Conservation (phyloP, 352 stramenopile genomes). For the Phytopythium litorale region DNA sequence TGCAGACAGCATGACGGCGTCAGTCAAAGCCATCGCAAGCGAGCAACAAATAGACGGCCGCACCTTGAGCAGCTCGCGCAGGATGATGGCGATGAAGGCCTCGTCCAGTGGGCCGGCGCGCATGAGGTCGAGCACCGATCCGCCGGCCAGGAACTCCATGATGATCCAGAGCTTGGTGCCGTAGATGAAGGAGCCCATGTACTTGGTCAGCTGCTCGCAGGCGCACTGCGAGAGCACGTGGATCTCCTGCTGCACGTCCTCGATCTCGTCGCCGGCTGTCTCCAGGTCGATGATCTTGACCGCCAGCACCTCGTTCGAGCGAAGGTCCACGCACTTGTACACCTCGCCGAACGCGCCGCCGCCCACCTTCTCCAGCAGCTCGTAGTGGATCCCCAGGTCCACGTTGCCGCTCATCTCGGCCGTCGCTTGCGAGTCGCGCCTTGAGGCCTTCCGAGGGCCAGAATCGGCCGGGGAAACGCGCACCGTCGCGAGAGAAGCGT, state of each 20-base stretch:
- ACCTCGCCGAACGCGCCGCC: constrained; percentile 82
- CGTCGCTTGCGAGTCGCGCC: not conserved
- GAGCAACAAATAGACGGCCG: not conserved
- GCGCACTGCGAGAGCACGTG: constrained; percentile 86
- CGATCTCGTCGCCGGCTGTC: constrained; percentile 78
- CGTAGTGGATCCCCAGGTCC: constrained; percentile 56
- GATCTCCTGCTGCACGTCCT: constrained; percentile 91
- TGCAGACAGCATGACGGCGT: not conserved
- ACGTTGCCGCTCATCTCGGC: constrained; percentile 41
- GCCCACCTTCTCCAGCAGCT: constrained; percentile 79
- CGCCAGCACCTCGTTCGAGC: constrained; percentile 67
- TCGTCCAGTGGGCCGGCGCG: constrained; percentile 71
- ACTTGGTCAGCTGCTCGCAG: constrained; percentile 88
- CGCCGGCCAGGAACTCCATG: constrained; percentile 93
- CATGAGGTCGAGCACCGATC: constrained; percentile 89
- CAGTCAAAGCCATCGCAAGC: not conserved
- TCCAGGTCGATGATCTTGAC: constrained; percentile 88
- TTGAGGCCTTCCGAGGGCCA: not conserved
- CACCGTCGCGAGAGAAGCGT: not conserved
- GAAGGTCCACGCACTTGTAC: constrained; percentile 65
- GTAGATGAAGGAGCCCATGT: constrained; percentile 84
- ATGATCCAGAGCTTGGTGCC: constrained; percentile 90
- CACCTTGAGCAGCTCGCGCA: constrained; percentile 66
- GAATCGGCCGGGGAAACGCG: not conserved
- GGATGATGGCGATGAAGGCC: constrained; percentile 79